phyloP scores from a whole-genome alignment of 2,329 filamentous ascomycete species.

The Xylaria multiplex region DNA sequence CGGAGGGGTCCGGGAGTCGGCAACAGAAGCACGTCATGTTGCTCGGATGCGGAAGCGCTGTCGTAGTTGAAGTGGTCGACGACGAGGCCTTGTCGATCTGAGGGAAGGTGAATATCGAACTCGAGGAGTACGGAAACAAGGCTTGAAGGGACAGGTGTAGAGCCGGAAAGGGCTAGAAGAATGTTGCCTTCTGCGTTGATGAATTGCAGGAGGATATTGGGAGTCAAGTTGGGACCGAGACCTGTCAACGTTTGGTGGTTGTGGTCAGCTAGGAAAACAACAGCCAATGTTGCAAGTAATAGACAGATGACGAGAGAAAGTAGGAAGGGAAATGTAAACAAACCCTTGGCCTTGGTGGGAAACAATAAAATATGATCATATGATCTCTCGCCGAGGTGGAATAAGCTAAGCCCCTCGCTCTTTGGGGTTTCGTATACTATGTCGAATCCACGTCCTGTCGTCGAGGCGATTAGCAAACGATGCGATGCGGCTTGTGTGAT shows the following conservation, averaged over 20 bases:
- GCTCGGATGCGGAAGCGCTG: conserved; percentile 75
- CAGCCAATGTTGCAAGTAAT: background rate
- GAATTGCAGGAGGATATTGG: conserved; percentile 88
- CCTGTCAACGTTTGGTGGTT: conserved; percentile 57
- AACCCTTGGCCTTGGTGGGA: conserved; percentile 90
- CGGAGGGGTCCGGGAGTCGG: conserved; percentile 73
- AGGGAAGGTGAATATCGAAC: conserved; percentile 87
- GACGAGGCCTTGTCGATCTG: conserved; percentile 84
- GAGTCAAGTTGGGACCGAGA: conserved; percentile 87
- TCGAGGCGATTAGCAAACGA: conserved; percentile 25
- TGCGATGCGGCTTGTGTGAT: background rate
- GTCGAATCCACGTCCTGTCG: conserved; percentile 80
- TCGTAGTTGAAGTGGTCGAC: conserved; percentile 98
- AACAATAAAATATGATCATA: conserved; percentile 94
- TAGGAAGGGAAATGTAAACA: conserved; percentile 39
- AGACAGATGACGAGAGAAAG: background rate
- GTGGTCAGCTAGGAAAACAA: conserved; percentile 11
- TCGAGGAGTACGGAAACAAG: conserved; percentile 84
- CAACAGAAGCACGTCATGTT: conserved; percentile 88
- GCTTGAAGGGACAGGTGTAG: conserved; percentile 74
- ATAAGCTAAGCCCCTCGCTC: conserved; percentile 78
- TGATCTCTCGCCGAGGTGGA: conserved; percentile 84
- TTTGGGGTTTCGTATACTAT: conserved; percentile 86
- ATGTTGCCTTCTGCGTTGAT: conserved; percentile 92
- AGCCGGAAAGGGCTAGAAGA: conserved; percentile 82